Evolutionary conservation across 305 asterid genomes (phyloP), one percentile per base, ranked within the genome.

Genomic region (Fraxinus xanthoxyloides): DNA sequence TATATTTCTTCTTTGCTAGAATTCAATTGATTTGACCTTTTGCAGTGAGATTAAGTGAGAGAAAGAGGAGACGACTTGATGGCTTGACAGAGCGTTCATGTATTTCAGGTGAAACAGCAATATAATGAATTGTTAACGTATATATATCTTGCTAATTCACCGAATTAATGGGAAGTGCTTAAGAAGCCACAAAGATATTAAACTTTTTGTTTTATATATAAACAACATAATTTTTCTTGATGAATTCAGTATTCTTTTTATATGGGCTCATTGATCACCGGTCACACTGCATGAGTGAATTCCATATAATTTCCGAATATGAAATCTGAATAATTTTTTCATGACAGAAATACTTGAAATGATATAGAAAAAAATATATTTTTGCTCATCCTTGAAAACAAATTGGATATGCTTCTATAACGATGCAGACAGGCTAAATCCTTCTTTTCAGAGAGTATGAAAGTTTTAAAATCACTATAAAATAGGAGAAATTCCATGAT

Each of bases 31-130:
- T 46, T 21, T 82, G n/a, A 7, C 17, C 28, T 67, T 82, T 77
- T 84, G 75, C 89, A 92, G 99, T 95, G 84, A 89, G 97, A 85
- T 86, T 91, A 79, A 90, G 88, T 70, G 97, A 92, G 85, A 84
- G 94, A 80, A 91, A 84, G 87, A 90, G 85, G 81, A 90, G 88
- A 82, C 86, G 96, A 80, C 83, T 65, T 80, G 92, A 86, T 79
- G 84, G 84, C 80, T 85, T 86, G 21, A 48, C 72, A 28, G 83
- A 83, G 80, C 85, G 70, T 72, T 80, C 82, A 8, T 82, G 24
- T 70, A 80, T 84, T 75, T 87, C 92, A 70, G 98, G 99, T 97
- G 81, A 84, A 80, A 77, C 51, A 79, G 65, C 81, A 32, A 80
- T 81, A 43, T 75, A 35, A 6, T 61, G 70, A 72, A 32, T 74